Conservation (phyloP, 1,139 yeast species). For the Candida gigantensis region DNA sequence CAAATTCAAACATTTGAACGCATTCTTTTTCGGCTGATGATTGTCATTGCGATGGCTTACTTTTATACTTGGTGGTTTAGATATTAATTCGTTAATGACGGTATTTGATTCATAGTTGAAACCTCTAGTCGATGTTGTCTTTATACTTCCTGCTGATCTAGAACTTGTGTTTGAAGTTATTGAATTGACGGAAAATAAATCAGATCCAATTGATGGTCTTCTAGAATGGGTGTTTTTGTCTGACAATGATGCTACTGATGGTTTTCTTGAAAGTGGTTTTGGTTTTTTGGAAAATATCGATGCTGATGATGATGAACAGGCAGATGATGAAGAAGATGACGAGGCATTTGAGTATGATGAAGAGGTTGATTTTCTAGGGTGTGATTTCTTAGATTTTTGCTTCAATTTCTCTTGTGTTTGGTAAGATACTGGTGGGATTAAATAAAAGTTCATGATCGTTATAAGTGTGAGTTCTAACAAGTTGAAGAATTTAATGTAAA, state of each 20-base stretch:
- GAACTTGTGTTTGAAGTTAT: not conserved
- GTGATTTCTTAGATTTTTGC: slow-evolving; percentile 10
- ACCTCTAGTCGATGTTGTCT: not conserved
- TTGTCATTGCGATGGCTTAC: too few relatives aligned
- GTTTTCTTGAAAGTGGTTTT: not conserved
- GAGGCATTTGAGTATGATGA: not conserved
- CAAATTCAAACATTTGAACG: slow-evolving; percentile 1
- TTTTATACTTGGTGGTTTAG: not conserved
- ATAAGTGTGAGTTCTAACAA: too few relatives aligned
- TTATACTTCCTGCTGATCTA: not conserved
- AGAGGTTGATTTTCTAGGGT: not conserved
- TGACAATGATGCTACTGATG: not conserved
- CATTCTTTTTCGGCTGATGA: not conserved
- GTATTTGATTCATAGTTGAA: not conserved
- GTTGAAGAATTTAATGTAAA: too few relatives aligned
- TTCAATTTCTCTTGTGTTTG: slow-evolving; percentile 32
- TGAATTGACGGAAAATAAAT: not conserved
- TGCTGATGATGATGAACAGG: slow-evolving; percentile 1
- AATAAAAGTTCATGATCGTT: slow-evolving; percentile 18
- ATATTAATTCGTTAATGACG: not conserved
- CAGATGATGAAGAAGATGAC: not conserved
- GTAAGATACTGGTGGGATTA: slow-evolving; percentile 29
- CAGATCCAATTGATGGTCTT: not conserved
- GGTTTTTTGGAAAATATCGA: not conserved
- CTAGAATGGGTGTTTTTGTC: not conserved